phyloP scores from a whole-genome alignment of 305 asterid genomes.

The Striga hermonthica region DNA sequence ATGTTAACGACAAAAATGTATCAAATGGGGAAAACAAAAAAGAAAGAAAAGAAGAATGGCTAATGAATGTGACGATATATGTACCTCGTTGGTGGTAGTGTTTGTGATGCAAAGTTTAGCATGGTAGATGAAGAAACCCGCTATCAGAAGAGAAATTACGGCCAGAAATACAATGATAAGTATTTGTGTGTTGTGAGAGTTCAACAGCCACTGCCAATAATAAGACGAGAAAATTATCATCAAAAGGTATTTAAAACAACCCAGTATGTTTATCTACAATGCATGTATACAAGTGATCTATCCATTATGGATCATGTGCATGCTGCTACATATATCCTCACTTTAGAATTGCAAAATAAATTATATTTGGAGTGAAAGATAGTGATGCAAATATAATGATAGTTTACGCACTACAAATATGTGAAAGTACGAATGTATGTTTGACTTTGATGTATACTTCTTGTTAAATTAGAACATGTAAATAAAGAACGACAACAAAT shows the following conservation, averaged over 20 bases:
- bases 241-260: no score
- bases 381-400: background rate
- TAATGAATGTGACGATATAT: background rate
- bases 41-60: slow-evolving; percentile 9
- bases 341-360: no score
- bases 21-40: background rate
- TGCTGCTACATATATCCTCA: no score
- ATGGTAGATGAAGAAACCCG: slow-evolving; percentile 89
- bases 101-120: slow-evolving; percentile 81
- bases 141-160: slow-evolving; percentile 64
- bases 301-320: no score
- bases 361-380: no score
- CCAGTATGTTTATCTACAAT: no score
- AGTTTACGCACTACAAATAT: background rate
- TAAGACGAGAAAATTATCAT: slow-evolving; percentile 22
- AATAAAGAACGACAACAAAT: background rate
- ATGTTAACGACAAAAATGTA: background rate
- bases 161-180: slow-evolving; percentile 82
- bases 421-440: background rate
- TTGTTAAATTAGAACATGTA: no score
- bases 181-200: slow-evolving; percentile 77
- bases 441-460: no score
- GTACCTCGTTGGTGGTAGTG: slow-evolving; percentile 95
- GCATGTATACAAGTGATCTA: no score
- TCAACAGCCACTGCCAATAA: slow-evolving; percentile 77